Evolutionary conservation across 2,329 filamentous ascomycete species (phyloP), one percentile per base, ranked within the genome.

Genomic region (Neoarthrinium moseri): DNA sequence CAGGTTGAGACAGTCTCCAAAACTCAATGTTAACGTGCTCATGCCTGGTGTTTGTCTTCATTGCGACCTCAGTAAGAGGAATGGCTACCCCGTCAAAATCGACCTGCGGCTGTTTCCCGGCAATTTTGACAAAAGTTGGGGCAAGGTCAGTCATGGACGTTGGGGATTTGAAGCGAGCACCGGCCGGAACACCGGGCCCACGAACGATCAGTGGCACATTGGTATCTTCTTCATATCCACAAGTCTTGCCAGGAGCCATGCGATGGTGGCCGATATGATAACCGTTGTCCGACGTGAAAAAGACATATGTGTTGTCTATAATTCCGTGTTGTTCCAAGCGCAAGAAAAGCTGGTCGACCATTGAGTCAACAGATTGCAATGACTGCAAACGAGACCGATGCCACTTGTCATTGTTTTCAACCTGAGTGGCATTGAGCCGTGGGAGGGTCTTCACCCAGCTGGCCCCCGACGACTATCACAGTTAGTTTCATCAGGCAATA

Each of bases 231-330:
- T 75, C 71, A 45, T 65, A 74, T 1, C 66, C 69, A 34, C 70
- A 73, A 15, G 66, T 61, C 51, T 75, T 75, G 4, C 73, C 73
- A 2, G 71, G 69, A 5, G 64, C 65, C 26, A 76, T 53, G 3
- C 71, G 69, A 49, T 76, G 70, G 48, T 74, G 70, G 10, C 68
- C 66, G 41, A 75, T 71, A 46, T 76, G 73, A 54, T 68, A 75
- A 1, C 73, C 72, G 45, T 76, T 76, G 52, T 75, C 72, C 1
- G 66, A 63, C 2, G 70, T 71, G 52, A 70, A 76, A 44, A 76
- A 66, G 26, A 76, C 68, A 48, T 73, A 75, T 0, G 46, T 44
- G 44, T 72, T 66, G 20, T 70, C 62, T 2, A 71, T 47, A 2
- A 68, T 43, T 0, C 58, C 61, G 5, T 61, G 50, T 6, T 54